phyloP scores from a whole-genome alignment of 1,284 basidiomycete species.

The Puccinia horiana region DNA sequence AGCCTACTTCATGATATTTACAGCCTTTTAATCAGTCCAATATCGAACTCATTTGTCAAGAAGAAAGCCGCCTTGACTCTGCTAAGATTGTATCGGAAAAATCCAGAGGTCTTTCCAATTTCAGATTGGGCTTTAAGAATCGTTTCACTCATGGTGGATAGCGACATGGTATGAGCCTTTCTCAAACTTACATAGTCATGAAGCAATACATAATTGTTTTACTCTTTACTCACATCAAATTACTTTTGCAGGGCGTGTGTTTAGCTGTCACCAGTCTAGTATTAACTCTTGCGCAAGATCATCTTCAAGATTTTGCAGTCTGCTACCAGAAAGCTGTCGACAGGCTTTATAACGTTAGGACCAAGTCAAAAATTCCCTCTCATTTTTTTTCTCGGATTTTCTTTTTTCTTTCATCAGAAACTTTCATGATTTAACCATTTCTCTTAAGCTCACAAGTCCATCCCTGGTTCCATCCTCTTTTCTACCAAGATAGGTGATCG shows the following conservation, averaged over 20 bases:
- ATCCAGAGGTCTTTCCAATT: constrained; percentile 87
- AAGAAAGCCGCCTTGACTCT: constrained; percentile 97
- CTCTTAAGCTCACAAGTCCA: constrained; percentile 7
- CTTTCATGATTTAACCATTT: neutral
- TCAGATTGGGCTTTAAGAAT: constrained; percentile 94
- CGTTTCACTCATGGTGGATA: constrained; percentile 90
- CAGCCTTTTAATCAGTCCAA: constrained; percentile 92
- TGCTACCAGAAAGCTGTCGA: constrained; percentile 94
- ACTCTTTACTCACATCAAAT: constrained; percentile 28
- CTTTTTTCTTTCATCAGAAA: neutral
- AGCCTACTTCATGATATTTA: constrained; percentile 90
- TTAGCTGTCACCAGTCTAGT: constrained; percentile 89
- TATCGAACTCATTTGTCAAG: constrained; percentile 91
- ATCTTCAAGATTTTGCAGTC: constrained; percentile 81
- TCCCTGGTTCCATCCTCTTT: neutral
- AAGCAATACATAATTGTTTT: neutral
- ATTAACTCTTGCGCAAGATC: constrained; percentile 91
- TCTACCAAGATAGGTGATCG: constrained; percentile 69
- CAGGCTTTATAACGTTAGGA: constrained; percentile 75
- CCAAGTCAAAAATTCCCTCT: constrained; percentile 27
- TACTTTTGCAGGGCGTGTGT: constrained; percentile 72
- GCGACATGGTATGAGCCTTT: constrained; percentile 69
- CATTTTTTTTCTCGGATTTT: neutral
- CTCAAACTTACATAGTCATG: neutral
- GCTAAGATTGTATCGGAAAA: constrained; percentile 89